Evolutionary conservation across 805 yeast genomes (phyloP).

Genomic region (Jamesozyma lodderae): DNA sequence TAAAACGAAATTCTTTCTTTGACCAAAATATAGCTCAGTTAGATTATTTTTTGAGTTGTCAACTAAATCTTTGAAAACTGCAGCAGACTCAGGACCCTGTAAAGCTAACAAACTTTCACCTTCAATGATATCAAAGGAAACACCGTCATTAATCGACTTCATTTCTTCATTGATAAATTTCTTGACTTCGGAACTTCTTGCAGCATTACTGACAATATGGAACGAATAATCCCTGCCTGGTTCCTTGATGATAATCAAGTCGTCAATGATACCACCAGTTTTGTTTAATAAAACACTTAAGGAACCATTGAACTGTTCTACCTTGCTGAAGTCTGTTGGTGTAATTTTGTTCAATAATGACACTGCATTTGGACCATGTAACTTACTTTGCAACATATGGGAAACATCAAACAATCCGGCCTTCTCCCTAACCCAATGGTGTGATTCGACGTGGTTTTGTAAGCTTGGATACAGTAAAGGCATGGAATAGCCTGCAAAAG

Average conservation of each 20-base stretch:
- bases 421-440: slow-evolving; percentile 81
- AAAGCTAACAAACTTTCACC: slow-evolving; percentile 71
- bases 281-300: slow-evolving; percentile 65
- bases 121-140: slow-evolving; percentile 42
- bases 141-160: slow-evolving; percentile 25
- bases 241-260: slow-evolving; percentile 81
- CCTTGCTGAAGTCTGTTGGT: slow-evolving; percentile 69
- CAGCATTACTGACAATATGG: slow-evolving; percentile 93
- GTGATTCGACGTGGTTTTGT: slow-evolving; percentile 88
- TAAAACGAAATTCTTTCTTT: slow-evolving; percentile 34
- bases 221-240: slow-evolving; percentile 45
- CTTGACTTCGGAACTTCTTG: slow-evolving; percentile 77
- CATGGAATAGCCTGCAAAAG: slow-evolving; percentile 94
- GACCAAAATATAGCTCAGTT: slow-evolving; percentile 63
- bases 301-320: slow-evolving; percentile 54
- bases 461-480: slow-evolving; percentile 71
- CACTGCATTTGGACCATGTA: slow-evolving; percentile 60
- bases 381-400: slow-evolving; percentile 89
- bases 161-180: slow-evolving; percentile 51
- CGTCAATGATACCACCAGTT: slow-evolving; percentile 87
- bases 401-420: slow-evolving; percentile 95
- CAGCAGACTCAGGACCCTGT: slow-evolving; percentile 86
- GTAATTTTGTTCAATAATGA: slow-evolving; percentile 68
- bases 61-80: slow-evolving; percentile 55
- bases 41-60: slow-evolving; percentile 33